A percentile compares a stretch with the other conserved stretches of the same genome.
Evolutionary conservation across 2,329 filamentous ascomycete genomes (phyloP).

Genomic region (Fusarium tricinctum): DNA sequence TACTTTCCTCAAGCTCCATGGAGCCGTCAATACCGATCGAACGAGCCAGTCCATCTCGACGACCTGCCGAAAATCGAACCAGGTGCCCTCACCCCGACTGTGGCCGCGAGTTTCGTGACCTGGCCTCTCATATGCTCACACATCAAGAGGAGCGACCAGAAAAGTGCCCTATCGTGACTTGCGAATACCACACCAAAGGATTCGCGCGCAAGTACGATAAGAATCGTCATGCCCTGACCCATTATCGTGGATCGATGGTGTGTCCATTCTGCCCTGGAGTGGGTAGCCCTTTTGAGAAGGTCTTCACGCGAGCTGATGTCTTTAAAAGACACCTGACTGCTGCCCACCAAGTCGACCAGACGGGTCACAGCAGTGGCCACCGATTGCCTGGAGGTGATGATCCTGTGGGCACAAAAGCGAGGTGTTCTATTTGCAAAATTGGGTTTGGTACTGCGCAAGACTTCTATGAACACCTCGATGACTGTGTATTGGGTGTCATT

Average conservation of each 20-base stretch:
- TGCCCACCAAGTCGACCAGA: slow-evolving; percentile 94
- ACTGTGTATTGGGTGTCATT: slow-evolving; percentile 72
- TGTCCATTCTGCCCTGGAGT: slow-evolving; percentile 95
- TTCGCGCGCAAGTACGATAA: slow-evolving; percentile 99
- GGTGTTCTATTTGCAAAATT: slow-evolving; percentile 90
- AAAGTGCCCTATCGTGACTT: slow-evolving; percentile 93
- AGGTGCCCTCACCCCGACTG: slow-evolving; percentile 71
- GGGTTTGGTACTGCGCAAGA: slow-evolving; percentile 89
- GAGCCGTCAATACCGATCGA: slow-evolving; percentile 48
- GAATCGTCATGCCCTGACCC: slow-evolving; percentile 94
- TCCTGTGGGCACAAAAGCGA: slow-evolving; percentile 71
- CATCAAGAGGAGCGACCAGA: slow-evolving; percentile 94
- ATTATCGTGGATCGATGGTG: slow-evolving; percentile 98
- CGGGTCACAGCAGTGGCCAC: slow-evolving; percentile 85
- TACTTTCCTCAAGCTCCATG: slow-evolving; percentile 37
- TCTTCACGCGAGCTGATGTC: slow-evolving; percentile 95
- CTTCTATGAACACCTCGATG: slow-evolving; percentile 94
- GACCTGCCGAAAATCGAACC: slow-evolving; percentile 59
- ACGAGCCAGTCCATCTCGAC: slow-evolving; percentile 51
- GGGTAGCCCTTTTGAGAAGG: slow-evolving; percentile 90
- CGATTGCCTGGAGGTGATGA: slow-evolving; percentile 39
- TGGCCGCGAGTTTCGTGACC: slow-evolving; percentile 72
- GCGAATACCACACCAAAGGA: slow-evolving; percentile 93
- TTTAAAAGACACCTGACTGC: slow-evolving; percentile 97
- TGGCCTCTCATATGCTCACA: slow-evolving; percentile 93